Evolutionary conservation across 2,329 filamentous ascomycete genomes (phyloP).

Genomic region (Verticillium tricorpus): DNA sequence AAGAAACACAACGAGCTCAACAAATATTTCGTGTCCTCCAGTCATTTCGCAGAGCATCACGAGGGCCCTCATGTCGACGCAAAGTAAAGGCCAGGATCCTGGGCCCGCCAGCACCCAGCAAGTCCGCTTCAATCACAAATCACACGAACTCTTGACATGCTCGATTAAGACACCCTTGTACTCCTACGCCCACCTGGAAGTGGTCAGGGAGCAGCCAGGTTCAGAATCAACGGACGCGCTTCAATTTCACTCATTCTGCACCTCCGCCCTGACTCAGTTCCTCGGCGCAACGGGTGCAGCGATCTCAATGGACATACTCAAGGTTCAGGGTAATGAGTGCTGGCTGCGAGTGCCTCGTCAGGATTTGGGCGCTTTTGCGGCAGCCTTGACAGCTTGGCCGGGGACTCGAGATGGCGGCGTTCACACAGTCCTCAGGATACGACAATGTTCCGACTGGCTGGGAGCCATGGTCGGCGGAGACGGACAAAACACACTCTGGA

Average conservation of each 20-base stretch:
- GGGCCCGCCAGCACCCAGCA: background rate
- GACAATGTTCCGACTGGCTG: slow-evolving; percentile 60
- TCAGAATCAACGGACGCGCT: slow-evolving; percentile 49
- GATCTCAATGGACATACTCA: slow-evolving; percentile 67
- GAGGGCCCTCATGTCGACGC: slow-evolving; percentile 6
- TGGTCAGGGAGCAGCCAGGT: slow-evolving; percentile 28
- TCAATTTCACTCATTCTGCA: slow-evolving; percentile 59
- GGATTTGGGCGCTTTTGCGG: slow-evolving; percentile 57
- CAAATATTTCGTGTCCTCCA: background rate
- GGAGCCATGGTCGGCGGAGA: slow-evolving; percentile 51
- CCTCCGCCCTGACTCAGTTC: slow-evolving; percentile 60
- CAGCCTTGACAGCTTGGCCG: slow-evolving; percentile 62
- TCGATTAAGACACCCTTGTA: slow-evolving; percentile 48
- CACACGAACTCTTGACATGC: slow-evolving; percentile 44
- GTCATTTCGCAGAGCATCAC: background rate
- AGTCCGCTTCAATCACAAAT: slow-evolving; percentile 24
- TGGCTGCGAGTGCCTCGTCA: slow-evolving; percentile 63
- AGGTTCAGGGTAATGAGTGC: slow-evolving; percentile 47
- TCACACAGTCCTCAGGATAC: slow-evolving; percentile 50
- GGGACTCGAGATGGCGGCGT: slow-evolving; percentile 37
- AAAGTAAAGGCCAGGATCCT: slow-evolving; percentile 1
- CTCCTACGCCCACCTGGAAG: slow-evolving; percentile 53
- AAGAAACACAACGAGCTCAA: background rate
- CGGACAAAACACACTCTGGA: slow-evolving; percentile 44
- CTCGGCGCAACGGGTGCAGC: slow-evolving; percentile 64